Conservation (phyloP, 345 rosid genomes). For the Salix caprea region DNA sequence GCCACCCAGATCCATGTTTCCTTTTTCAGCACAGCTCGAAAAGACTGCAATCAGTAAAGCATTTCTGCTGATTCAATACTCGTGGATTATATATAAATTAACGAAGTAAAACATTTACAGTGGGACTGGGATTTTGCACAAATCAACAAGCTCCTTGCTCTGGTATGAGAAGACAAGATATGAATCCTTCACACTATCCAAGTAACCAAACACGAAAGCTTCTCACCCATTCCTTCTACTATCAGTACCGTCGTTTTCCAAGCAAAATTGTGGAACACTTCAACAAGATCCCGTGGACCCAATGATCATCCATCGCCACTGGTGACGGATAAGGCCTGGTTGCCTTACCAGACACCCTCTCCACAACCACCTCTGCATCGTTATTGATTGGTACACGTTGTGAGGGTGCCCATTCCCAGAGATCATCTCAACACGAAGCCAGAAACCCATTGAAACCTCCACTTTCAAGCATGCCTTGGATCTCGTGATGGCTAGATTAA, state of each 20-base stretch:
- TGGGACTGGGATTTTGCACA: too few relatives aligned
- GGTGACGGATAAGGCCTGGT: constrained; percentile 61
- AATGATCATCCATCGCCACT: constrained; percentile 21
- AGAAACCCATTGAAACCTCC: constrained; percentile 49
- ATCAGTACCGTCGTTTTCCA: constrained; percentile 54
- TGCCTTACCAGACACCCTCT: constrained; percentile 52
- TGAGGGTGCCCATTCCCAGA: constrained; percentile 60
- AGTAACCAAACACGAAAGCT: constrained; percentile 41
- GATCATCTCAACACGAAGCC: constrained; percentile 54
- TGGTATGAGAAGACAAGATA: too few relatives aligned
- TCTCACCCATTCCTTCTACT: constrained; percentile 26
- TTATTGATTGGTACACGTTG: constrained; percentile 9
- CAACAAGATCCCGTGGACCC: constrained; percentile 54
- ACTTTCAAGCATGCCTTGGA: constrained; percentile 55
- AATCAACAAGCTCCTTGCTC: too few relatives aligned
- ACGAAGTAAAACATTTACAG: too few relatives aligned
- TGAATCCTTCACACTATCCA: constrained; percentile 29
- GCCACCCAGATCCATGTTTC: too few relatives aligned
- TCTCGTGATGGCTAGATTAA: constrained; percentile 37
- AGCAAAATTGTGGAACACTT: constrained; percentile 42
- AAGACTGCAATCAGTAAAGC: too few relatives aligned
- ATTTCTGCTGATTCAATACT: too few relatives aligned
- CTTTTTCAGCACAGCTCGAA: too few relatives aligned
- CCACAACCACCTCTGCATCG: constrained; percentile 9
- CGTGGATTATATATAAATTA: too few relatives aligned